phyloP scores from a whole-genome alignment of 192 early-diverging fungal species.

The Geosiphon pyriformis region DNA sequence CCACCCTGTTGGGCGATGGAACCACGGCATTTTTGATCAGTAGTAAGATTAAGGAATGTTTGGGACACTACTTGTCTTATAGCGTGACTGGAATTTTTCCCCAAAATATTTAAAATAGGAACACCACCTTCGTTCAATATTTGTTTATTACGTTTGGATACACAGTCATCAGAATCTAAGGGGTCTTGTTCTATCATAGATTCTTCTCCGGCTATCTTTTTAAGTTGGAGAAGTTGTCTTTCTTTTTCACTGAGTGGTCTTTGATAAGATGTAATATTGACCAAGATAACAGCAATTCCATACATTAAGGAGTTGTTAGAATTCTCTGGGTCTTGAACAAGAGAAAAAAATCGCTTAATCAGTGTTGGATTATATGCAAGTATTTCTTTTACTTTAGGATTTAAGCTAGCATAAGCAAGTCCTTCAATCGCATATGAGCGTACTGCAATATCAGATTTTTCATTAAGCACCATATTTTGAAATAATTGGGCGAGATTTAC shows the following conservation, averaged over 20 bases:
- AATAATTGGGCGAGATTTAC: slow-evolving; percentile 50
- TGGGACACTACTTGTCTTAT: slow-evolving; percentile 61
- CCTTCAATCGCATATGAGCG: slow-evolving; percentile 66
- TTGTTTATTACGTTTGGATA: slow-evolving; percentile 47
- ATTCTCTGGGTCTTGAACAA: slow-evolving; percentile 41
- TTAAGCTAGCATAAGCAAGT: slow-evolving; percentile 73
- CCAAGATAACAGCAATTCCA: slow-evolving; percentile 67
- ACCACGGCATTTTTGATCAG: slow-evolving; percentile 63
- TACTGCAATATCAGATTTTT: slow-evolving; percentile 28
- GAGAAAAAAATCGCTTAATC: slow-evolving; percentile 49
- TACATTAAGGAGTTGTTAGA: slow-evolving; percentile 55
- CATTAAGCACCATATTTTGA: slow-evolving; percentile 43
- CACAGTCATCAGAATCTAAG: slow-evolving; percentile 54
- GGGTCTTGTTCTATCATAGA: slow-evolving; percentile 38
- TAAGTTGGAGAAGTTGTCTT: slow-evolving; percentile 71
- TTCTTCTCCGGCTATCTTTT: slow-evolving; percentile 50
- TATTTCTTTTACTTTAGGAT: slow-evolving; percentile 62
- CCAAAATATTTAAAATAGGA: slow-evolving; percentile 47
- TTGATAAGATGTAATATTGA: slow-evolving; percentile 69
- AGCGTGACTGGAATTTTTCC: slow-evolving; percentile 49
- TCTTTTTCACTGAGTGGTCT: slow-evolving; percentile 72
- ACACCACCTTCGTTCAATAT: slow-evolving; percentile 59
- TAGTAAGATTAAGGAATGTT: slow-evolving; percentile 64
- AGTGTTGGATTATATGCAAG: slow-evolving; percentile 54
- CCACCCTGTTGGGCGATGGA: slow-evolving; percentile 79